Evolutionary conservation across 352 stramenopile genomes (phyloP).

Genomic region (Globisporangium spinosum): DNA sequence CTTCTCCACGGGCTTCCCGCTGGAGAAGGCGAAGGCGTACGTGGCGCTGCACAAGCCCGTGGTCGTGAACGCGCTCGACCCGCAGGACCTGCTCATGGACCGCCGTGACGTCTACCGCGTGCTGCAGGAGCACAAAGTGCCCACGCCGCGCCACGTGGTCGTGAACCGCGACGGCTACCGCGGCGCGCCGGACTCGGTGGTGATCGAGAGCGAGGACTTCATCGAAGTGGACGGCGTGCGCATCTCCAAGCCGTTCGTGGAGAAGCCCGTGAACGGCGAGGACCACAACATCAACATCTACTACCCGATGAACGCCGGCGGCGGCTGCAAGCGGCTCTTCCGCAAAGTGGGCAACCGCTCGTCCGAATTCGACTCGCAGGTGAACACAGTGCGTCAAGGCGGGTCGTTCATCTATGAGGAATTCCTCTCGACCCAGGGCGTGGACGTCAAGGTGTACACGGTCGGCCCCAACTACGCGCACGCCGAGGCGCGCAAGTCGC

Average conservation of each 20-base stretch:
- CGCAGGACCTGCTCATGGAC: constrained; percentile 95
- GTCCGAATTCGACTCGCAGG: constrained; percentile 94
- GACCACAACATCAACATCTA: constrained; percentile 99
- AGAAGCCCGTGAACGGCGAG: constrained; percentile 99
- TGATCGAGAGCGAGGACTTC: constrained; percentile 75
- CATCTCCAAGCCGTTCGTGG: constrained; percentile 99
- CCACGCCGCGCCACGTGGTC: constrained; percentile 93
- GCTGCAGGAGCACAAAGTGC: constrained; percentile 91
- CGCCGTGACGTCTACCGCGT: constrained; percentile 93
- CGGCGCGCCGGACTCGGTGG: constrained; percentile 29
- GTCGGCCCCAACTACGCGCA: constrained; percentile 98
- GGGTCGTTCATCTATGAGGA: constrained; percentile 97
- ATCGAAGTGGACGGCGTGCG: constrained; percentile 90
- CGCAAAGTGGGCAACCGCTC: constrained; percentile 93
- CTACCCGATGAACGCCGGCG: constrained; percentile 97
- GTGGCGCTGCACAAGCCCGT: constrained; percentile 93
- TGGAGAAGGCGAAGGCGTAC: constrained; percentile 97
- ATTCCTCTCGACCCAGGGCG: constrained; percentile 99
- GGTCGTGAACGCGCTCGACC: constrained; percentile 96
- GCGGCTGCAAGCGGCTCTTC: constrained; percentile 98
- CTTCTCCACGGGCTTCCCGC: constrained; percentile 96
- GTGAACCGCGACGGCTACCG: constrained; percentile 92
- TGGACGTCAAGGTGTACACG: constrained; percentile 99
- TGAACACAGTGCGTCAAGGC: constrained; percentile 91
- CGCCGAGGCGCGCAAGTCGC: constrained; percentile 98